Percentiles rank a stretch among this genome's conserved stretches.
Evolutionary conservation across 768 basidiomycete species (phyloP).

Genomic region (Collybiopsis luxurians): DNA sequence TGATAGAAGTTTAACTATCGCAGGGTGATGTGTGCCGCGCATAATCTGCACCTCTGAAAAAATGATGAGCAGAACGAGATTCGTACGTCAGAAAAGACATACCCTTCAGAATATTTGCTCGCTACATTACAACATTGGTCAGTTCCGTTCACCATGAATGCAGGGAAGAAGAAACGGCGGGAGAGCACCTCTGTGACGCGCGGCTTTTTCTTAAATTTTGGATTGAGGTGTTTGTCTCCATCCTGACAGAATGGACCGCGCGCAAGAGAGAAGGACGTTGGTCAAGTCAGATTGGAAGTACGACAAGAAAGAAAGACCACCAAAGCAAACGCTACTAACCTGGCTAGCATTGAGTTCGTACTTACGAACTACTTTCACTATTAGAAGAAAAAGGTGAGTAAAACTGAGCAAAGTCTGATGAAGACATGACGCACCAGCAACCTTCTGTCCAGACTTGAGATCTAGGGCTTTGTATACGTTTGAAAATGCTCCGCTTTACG

Average conservation of each 20-base stretch:
- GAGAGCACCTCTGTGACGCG: conserved; percentile 93
- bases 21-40: conserved; percentile 91
- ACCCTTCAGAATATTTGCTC: conserved; percentile 97
- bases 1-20: conserved; percentile 86
- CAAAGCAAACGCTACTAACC: conserved; percentile 53
- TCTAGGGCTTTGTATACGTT: conserved; percentile 84
- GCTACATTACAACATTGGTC: conserved; percentile 47
- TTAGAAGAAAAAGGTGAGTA: conserved; percentile 18
- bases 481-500: conserved; percentile 65
- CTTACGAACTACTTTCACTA: conserved; percentile 94
- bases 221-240: conserved; percentile 90
- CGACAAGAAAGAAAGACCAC: conserved; percentile 18
- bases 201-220: conserved; percentile 95
- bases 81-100: conserved; percentile 16
- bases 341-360: conserved; percentile 88
- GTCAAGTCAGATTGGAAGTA: conserved; percentile 13
- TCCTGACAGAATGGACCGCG: conserved; percentile 45
- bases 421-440: conserved; percentile 62
- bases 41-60: conserved; percentile 95
- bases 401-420: conserved; percentile 9
- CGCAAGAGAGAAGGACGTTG: conserved; percentile 14
- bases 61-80: neutral
- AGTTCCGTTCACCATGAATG: conserved; percentile 19
- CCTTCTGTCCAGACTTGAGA: conserved; percentile 61
- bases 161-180: conserved; percentile 19